Base-by-base conservation (phyloP, 2,329 filamentous ascomycete genomes). In the Stagonosporopsis chrysanthemi region DNA sequence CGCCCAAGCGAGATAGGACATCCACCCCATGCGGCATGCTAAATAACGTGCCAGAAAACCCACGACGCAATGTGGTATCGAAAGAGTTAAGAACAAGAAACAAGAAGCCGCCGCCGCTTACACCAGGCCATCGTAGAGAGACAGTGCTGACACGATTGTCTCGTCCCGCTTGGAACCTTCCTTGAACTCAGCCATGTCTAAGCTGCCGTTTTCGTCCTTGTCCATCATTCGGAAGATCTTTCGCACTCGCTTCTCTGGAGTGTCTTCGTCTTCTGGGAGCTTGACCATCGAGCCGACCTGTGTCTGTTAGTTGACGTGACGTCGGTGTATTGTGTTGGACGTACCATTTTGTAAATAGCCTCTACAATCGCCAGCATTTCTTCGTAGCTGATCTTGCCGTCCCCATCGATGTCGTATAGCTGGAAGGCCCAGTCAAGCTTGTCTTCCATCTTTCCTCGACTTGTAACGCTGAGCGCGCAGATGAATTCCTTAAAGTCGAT, bases 211-310 rank as follows among this genome's bases (percentile, higher is more conserved):
- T 82, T 98, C 94, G 77, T 99, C 95, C 85, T 99, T 99, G 83
- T 99, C 95, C 95, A 99, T 99, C 95, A 98, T 98, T 72, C 90
- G 86, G 84, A 99, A 99, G 78, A 99, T 98, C 84, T 99, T 99
- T 79, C 85, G 88, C 62, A 99, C 95, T 64, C 95, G 90, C 83
- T 99, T 99, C 84, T 98, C 94, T 17, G 95, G 95, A 55, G 95
- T 99, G 80, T 99, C 94, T 82, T 99, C 95, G 80, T 99, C 95
- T 78, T 97, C 92, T 49, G 95, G 95, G 41, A 99, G 85, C 80
- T 98, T 98, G 71, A 99, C 95, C 95, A 99, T 99, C 49, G 93
- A 97, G 65, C 95, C 95, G 72, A 97, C 93, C 93, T 97, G 66
- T 8, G 24, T 2, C 17, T 52, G 60, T 75, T 42, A 75, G 68